Evolutionary conservation across 2,329 filamentous ascomycete genomes (phyloP).

Genomic region (Byssochlamys sp.): DNA sequence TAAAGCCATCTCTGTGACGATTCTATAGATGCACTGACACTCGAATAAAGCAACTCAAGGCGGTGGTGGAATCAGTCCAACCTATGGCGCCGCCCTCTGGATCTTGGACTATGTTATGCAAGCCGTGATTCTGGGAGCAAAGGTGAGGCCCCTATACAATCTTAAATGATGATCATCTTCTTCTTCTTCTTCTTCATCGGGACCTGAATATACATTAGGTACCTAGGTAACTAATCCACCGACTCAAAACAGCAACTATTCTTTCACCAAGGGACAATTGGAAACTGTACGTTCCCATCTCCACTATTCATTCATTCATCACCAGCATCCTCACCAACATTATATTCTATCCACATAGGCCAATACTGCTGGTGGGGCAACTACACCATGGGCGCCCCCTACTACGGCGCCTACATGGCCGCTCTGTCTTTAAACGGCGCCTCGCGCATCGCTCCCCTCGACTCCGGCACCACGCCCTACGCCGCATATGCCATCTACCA

Average conservation of each 20-base stretch:
- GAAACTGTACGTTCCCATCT: conserved; percentile 34
- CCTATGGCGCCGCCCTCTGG: conserved; percentile 44
- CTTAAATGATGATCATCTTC: too few species aligned
- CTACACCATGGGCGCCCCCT: conserved; percentile 43
- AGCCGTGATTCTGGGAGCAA: conserved; percentile 20
- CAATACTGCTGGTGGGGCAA: conserved; percentile 43
- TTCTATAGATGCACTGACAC: not conserved
- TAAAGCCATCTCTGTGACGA: too few species aligned
- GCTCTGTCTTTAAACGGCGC: conserved; percentile 38
- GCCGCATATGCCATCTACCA: conserved; percentile 41
- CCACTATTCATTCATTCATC: not conserved
- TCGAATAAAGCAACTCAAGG: conserved; percentile 24
- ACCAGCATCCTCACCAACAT: not conserved
- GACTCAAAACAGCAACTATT: conserved; percentile 20
- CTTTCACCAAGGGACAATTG: conserved; percentile 45
- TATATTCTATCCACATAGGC: conserved; percentile 10
- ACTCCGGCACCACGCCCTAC: conserved; percentile 34
- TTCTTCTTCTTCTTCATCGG: not conserved
- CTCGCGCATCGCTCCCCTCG: conserved; percentile 37
- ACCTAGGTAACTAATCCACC: not conserved
- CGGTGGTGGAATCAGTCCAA: conserved; percentile 34
- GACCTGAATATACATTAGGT: too few species aligned
- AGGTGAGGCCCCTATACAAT: conserved; percentile 6
- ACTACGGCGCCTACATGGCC: conserved; percentile 44
- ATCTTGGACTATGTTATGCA: conserved; percentile 41